A percentile compares a stretch with the other conserved stretches of the same genome.
Evolutionary conservation across 345 rosid genomes (phyloP).

Genomic region (Conringia planisiliqua): DNA sequence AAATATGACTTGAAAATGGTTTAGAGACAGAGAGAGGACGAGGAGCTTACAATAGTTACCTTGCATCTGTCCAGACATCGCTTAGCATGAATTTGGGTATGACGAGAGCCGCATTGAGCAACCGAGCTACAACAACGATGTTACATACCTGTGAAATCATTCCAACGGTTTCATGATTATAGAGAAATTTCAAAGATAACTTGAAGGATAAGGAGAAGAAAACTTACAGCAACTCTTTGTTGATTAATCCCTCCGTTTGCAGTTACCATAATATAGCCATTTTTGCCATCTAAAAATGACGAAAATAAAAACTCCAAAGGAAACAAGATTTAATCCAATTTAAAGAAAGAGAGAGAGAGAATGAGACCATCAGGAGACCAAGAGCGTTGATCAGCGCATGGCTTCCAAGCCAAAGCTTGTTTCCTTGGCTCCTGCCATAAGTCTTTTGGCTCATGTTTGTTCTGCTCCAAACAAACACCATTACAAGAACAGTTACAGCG

Average conservation of each 20-base stretch:
- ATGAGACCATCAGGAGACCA: constrained; percentile 62
- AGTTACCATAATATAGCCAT: constrained; percentile 88
- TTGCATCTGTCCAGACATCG: constrained; percentile 87
- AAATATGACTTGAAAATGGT: background rate
- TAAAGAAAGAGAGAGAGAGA: constrained; percentile 7
- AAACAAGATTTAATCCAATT: background rate
- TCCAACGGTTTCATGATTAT: background rate
- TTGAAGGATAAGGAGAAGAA: background rate
- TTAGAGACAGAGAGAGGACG: constrained; percentile 3
- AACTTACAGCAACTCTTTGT: constrained; percentile 92
- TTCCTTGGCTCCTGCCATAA: constrained; percentile 76
- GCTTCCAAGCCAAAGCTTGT: constrained; percentile 82
- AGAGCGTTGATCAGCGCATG: constrained; percentile 72
- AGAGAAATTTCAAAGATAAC: background rate
- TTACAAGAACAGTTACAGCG: background rate
- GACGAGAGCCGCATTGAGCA: constrained; percentile 84
- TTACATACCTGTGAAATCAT: constrained; percentile 66
- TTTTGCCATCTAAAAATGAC: constrained; percentile 48
- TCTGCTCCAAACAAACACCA: constrained; percentile 43
- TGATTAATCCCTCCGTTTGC: constrained; percentile 99
- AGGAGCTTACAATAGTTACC: constrained; percentile 45
- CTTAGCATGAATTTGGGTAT: constrained; percentile 89
- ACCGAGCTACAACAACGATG: constrained; percentile 76
- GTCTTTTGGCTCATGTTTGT: constrained; percentile 85
- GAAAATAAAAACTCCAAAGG: background rate